Conservation (phyloP, 352 stramenopile species). For the Halophytophthora polymorphica region DNA sequence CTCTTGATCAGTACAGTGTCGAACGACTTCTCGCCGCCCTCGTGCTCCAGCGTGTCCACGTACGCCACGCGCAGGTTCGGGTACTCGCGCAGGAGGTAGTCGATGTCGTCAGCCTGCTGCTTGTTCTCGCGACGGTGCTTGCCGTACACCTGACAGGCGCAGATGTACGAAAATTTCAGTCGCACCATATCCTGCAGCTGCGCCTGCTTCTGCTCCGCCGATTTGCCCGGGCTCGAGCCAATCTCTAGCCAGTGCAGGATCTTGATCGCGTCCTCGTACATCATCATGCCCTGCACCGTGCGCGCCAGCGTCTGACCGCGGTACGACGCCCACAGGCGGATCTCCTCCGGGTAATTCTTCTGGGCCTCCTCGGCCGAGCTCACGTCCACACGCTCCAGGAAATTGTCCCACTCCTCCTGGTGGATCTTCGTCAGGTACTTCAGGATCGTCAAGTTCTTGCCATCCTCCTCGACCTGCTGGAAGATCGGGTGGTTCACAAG, state of each 20-base stretch:
- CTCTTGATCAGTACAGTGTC: conserved; percentile 81
- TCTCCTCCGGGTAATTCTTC: conserved; percentile 66
- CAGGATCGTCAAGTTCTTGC: conserved; percentile 82
- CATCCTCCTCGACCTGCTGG: conserved; percentile 77
- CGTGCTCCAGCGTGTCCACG: conserved; percentile 59
- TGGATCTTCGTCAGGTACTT: conserved; percentile 87
- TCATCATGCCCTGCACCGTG: conserved; percentile 85
- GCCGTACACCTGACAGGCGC: conserved; percentile 80
- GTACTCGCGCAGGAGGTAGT: conserved; percentile 77
- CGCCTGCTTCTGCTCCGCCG: conserved; percentile 70
- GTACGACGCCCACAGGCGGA: conserved; percentile 80
- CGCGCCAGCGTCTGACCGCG: conserved; percentile 75
- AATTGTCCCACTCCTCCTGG: conserved; percentile 84
- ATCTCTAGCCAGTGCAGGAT: conserved; percentile 86
- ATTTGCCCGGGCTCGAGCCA: conserved; percentile 59
- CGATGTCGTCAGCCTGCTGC: conserved; percentile 73
- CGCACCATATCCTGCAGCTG: conserved; percentile 84
- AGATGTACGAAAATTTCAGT: conserved; percentile 87
- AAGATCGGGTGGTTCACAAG: conserved; percentile 86
- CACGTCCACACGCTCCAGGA: conserved; percentile 78
- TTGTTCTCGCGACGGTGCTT: conserved; percentile 69
- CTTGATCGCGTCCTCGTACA: conserved; percentile 87
- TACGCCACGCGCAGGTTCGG: conserved; percentile 85
- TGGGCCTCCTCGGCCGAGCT: conserved; percentile 68
- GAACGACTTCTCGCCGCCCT: conserved; percentile 42